phyloP scores from a whole-genome alignment of 202 grass and related monocot genomes.

The Carex sylvatica region DNA sequence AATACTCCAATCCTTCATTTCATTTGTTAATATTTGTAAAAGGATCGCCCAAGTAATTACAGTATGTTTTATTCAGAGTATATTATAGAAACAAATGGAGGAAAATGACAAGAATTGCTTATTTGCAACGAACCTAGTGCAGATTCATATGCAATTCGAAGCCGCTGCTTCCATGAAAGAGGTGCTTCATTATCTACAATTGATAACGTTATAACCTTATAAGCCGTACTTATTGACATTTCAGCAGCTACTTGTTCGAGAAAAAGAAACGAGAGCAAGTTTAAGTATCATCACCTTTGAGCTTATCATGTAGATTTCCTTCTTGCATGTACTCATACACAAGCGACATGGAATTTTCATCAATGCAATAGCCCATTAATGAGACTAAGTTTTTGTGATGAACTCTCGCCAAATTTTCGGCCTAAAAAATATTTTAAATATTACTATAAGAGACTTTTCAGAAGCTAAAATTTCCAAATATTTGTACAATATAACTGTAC shows the following conservation, averaged over 20 bases:
- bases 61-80: neutral
- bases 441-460: neutral
- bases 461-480: conserved; percentile 7
- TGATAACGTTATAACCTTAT: neutral
- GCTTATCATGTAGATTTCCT: conserved; percentile 39
- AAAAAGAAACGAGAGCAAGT: neutral
- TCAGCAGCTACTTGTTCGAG: neutral
- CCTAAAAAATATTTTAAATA: neutral
- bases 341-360: conserved; percentile 34
- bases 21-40: conserved; percentile 17
- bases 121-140: conserved; percentile 22
- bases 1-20: conserved; percentile 13
- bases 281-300: conserved; percentile 12
- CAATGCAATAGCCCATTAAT: conserved; percentile 38
- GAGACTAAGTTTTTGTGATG: conserved; percentile 30
- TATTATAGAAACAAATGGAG: neutral
- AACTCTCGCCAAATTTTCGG: conserved; percentile 19
- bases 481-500: neutral
- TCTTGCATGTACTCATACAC: conserved; percentile 47
- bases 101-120: neutral
- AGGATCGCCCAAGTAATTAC: neutral
- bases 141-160: conserved; percentile 33
- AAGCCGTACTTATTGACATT: neutral
- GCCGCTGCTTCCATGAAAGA: conserved; percentile 29
- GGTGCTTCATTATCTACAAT: neutral